A percentile compares a stretch with the other conserved stretches of the same genome.
Conservation (phyloP, 2,329 filamentous ascomycete genomes). For the Neofusicoccum umdonicola region DNA sequence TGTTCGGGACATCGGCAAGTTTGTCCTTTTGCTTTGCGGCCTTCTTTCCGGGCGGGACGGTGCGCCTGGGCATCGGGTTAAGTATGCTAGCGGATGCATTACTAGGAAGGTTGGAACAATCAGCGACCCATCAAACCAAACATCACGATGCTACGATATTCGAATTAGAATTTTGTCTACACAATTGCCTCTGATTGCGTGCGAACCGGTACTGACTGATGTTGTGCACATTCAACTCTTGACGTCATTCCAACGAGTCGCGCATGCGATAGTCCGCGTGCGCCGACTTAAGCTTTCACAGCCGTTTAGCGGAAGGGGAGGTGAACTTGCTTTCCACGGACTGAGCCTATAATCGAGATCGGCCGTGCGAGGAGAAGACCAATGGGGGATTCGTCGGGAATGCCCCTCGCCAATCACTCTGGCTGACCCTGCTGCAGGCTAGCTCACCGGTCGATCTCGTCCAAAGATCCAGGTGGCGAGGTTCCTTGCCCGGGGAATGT, state of each 20-base stretch:
- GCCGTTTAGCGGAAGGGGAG: background rate
- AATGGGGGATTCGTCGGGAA: background rate
- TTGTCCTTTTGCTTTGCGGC: background rate
- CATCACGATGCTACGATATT: slow-evolving; percentile 5
- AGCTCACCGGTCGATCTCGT: background rate
- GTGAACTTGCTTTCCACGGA: background rate
- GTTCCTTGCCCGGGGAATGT: background rate
- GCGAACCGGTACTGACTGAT: background rate
- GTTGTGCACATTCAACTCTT: background rate
- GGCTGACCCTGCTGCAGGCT: background rate
- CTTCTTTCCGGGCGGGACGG: background rate
- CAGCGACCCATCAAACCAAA: background rate
- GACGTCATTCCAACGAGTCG: background rate
- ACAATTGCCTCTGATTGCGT: background rate
- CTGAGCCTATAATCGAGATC: slow-evolving; percentile 8
- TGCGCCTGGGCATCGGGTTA: background rate
- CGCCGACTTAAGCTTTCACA: background rate
- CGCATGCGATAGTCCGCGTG: background rate
- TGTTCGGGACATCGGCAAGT: background rate
- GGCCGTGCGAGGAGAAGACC: background rate
- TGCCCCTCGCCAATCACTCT: background rate
- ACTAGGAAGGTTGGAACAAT: background rate
- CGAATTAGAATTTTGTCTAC: background rate
- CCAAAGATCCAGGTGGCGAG: background rate
- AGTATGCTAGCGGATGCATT: background rate